These are phyloP conservation scores for Diaporthe eres DNA, from an alignment of 2,329 filamentous ascomycete species.

Conservation along the genomic window DNA sequence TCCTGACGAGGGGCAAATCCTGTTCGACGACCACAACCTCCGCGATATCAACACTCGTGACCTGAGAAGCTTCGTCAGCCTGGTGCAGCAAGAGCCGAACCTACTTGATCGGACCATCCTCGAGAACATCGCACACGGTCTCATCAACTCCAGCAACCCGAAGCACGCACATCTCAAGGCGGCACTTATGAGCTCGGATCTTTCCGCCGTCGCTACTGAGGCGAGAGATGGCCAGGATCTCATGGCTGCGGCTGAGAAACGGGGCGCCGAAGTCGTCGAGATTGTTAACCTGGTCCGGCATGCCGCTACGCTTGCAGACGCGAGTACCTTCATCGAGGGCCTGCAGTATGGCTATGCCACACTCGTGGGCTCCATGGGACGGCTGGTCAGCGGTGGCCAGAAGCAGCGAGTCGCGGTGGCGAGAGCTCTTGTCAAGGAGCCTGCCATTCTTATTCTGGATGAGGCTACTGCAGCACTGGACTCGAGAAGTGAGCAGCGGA, in stretches of 20 bases:
- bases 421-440: constrained; percentile 69
- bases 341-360: constrained; percentile 69
- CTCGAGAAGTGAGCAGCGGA: constrained; percentile 68
- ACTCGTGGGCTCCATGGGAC: constrained; percentile 66
- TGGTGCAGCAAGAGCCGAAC: constrained; percentile 53
- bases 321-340: constrained; percentile 66
- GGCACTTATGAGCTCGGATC: constrained; percentile 57
- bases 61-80: constrained; percentile 50
- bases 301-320: constrained; percentile 69
- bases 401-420: constrained; percentile 73
- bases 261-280: constrained; percentile 50
- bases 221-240: constrained; percentile 45
- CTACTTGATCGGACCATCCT: constrained; percentile 55
- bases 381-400: constrained; percentile 71
- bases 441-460: constrained; percentile 71
- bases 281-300: constrained; percentile 61
- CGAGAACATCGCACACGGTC: constrained; percentile 60
- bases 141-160: constrained; percentile 53
- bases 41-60: constrained; percentile 55
- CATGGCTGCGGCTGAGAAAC: constrained; percentile 41
- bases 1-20: constrained; percentile 56
- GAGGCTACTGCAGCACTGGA: constrained; percentile 75
- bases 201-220: constrained; percentile 59
- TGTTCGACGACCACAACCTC: constrained; percentile 55
- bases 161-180: constrained; percentile 53